These are phyloP conservation scores for Metschnikowia gruessii DNA, from an alignment of 805 yeast genomes.

Conservation along the genomic window DNA sequence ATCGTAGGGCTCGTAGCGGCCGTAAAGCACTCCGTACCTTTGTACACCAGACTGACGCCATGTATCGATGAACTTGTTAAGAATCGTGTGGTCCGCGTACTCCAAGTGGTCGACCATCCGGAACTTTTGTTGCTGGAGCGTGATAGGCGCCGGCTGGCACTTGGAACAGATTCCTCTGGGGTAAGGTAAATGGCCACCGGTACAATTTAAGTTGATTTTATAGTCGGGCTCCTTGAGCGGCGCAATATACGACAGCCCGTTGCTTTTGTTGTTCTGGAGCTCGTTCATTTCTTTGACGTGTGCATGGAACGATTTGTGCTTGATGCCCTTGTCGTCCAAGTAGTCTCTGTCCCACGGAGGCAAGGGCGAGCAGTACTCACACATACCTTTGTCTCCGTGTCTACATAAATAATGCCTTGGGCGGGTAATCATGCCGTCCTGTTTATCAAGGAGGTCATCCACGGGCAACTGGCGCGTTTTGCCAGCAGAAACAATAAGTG, in stretches of 20 bases:
- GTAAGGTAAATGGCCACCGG: slow-evolving; percentile 87
- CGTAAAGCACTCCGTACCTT: slow-evolving; percentile 81
- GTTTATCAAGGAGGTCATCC: slow-evolving; percentile 62
- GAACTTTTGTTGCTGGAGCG: slow-evolving; percentile 83
- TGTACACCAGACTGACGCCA: slow-evolving; percentile 92
- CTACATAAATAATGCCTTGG: slow-evolving; percentile 62
- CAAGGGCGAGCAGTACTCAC: slow-evolving; percentile 92
- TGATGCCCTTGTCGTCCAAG: slow-evolving; percentile 70
- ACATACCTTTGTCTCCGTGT: slow-evolving; percentile 94
- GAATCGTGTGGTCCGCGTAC: slow-evolving; percentile 66
- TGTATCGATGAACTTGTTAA: slow-evolving; percentile 80
- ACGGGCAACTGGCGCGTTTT: slow-evolving; percentile 54
- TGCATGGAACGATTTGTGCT: slow-evolving; percentile 86
- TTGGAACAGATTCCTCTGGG: slow-evolving; percentile 93
- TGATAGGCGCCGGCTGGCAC: slow-evolving; percentile 95
- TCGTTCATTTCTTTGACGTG: slow-evolving; percentile 71
- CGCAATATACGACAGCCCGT: slow-evolving; percentile 64
- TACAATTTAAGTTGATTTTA: slow-evolving; percentile 61
- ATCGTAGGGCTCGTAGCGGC: slow-evolving; percentile 73
- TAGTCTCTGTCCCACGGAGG: slow-evolving; percentile 92
- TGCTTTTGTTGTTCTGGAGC: slow-evolving; percentile 56
- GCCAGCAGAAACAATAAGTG: neutral
- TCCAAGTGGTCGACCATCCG: slow-evolving; percentile 98
- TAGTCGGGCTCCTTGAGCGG: slow-evolving; percentile 75
- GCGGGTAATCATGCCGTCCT: slow-evolving; percentile 72